Percentiles rank a stretch among this genome's conserved stretches.
Conservation (phyloP, 108 stramenopile genomes). For the Conticribra weissflogii region DNA sequence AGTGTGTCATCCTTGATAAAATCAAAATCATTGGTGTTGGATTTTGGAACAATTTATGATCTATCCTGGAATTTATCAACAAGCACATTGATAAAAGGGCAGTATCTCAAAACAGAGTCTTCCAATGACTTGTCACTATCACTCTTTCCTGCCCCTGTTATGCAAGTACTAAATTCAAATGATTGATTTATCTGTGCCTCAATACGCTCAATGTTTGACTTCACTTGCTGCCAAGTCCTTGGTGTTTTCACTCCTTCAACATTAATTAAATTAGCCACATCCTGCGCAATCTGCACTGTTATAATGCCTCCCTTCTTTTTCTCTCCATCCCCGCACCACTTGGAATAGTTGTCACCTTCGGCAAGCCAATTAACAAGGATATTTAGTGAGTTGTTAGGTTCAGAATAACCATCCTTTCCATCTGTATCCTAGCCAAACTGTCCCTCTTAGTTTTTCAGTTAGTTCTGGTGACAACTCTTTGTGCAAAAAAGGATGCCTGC, state of each 20-base stretch:
- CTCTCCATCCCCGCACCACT: too few relatives aligned
- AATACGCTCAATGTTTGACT: neutral
- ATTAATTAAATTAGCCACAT: neutral
- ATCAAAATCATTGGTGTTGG: too few relatives aligned
- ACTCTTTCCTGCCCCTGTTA: too few relatives aligned
- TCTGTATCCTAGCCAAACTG: constrained; percentile 8
- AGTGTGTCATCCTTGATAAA: too few relatives aligned
- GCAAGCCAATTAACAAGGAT: constrained; percentile 4
- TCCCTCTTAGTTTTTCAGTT: too few relatives aligned
- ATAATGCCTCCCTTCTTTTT: neutral
- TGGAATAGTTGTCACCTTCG: neutral
- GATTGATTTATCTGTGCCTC: neutral
- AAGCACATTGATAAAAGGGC: too few relatives aligned
- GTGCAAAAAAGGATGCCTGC: too few relatives aligned
- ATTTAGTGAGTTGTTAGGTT: neutral
- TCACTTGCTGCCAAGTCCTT: neutral
- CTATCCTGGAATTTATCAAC: too few relatives aligned
- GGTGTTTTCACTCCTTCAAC: neutral
- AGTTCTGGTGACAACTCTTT: too few relatives aligned
- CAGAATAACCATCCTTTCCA: neutral
- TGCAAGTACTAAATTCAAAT: neutral
- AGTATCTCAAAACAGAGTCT: too few relatives aligned
- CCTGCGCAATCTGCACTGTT: neutral
- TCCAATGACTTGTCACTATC: too few relatives aligned
- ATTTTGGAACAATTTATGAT: too few relatives aligned